phyloP scores from a whole-genome alignment of 768 basidiomycete species.

The Agaricus sinodeliciosus region DNA sequence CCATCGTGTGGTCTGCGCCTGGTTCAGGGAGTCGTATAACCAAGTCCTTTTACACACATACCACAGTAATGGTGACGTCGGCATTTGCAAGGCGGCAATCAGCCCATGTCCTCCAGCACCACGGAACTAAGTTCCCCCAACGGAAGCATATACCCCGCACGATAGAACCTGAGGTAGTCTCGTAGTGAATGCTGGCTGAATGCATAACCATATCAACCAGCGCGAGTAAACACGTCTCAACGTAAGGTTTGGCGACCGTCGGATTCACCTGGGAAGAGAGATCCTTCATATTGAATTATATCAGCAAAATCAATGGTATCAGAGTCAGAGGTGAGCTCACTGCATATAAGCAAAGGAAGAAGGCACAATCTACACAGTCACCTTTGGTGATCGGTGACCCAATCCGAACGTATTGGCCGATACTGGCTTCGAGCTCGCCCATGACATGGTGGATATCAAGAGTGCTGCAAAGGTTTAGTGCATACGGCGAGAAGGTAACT shows the following conservation, averaged over 20 bases:
- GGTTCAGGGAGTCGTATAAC: background rate
- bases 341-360: constrained; percentile 5
- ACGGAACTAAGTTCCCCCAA: constrained; percentile 51
- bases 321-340: background rate
- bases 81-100: constrained; percentile 44
- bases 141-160: constrained; percentile 46
- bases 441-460: background rate
- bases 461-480: background rate
- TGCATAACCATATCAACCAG: constrained; percentile 1
- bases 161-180: background rate
- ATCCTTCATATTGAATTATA: background rate
- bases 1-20: constrained; percentile 2
- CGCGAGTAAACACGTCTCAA: constrained; percentile 3
- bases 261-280: background rate
- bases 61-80: constrained; percentile 44
- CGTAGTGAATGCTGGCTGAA: background rate
- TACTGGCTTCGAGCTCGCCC: constrained; percentile 3
- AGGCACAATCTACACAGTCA: background rate
- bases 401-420: background rate
- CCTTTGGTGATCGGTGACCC: background rate
- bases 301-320: background rate
- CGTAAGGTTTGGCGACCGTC: background rate
- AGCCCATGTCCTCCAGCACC: constrained; percentile 62
- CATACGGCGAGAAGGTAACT: background rate
- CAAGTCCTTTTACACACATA: constrained; percentile 20